Base-by-base conservation (phyloP, 2,329 filamentous ascomycete genomes). In the Phaeosphaeriaceae sp. region DNA sequence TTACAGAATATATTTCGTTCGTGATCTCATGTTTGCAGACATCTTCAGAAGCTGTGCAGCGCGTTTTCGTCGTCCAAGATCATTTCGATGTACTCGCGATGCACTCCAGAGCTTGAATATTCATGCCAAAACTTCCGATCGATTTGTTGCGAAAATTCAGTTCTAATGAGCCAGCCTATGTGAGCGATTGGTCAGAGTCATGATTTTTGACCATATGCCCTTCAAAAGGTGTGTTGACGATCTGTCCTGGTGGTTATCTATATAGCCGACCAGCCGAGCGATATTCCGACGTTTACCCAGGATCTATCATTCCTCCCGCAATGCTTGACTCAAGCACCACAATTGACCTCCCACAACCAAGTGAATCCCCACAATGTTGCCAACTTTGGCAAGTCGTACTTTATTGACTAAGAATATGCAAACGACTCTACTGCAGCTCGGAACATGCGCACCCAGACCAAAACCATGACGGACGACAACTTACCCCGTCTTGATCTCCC, bases 401-500 rank as follows among this genome's bases (percentile, higher is more conserved):
- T 31, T 20, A 15, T 19, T 9, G 47, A 41, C 44, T 6, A 22
- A 15, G 17, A 47, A 2, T n/a, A 54, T 55, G 52, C 50, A 11
- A 31, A 21, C 36, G 21, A 33, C 15, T 22, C 17, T 40, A 21
- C 15, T 24, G 9, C 25, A 27, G 25, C 11, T 10, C 15, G 6
- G 22, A 33, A 17, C 24, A 15, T 54, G 10, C 42, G 36, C n/a
- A 27, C 22, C 31, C 15, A 47, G 9, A 42, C 11, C 20, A 9
- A 7, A 57, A 17, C 41, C 41, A 65, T 63, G 62, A 63, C 41
- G 49, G 47, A 54, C 48, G 31, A 53, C 44, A 57, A 56, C 46
- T 45, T 50, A 33, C 52, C 53, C 42, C 63, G 22, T 48, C 56
- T 63, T 48, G 27, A 59, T 31, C 59, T 61, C 17, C 57, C 63